Conservation (phyloP, 78 protist genomes). For the Bodo saltans region DNA sequence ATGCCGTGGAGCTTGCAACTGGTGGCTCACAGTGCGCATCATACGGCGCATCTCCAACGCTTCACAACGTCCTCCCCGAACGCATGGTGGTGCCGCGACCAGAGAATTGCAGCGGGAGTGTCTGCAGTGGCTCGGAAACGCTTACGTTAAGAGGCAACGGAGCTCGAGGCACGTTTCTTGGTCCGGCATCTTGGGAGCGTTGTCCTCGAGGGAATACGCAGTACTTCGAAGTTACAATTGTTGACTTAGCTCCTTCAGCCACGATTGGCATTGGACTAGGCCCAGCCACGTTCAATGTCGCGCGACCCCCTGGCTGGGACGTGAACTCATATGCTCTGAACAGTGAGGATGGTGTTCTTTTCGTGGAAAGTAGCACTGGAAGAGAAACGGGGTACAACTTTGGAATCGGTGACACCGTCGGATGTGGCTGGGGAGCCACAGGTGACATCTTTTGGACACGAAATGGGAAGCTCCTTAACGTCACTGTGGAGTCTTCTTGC, state of each 20-base stretch:
- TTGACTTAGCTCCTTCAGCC: background rate
- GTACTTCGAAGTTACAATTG: conserved; percentile 16
- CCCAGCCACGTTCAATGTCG: background rate
- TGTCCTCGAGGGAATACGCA: no score
- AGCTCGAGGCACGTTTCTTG: background rate
- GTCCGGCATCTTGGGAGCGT: background rate
- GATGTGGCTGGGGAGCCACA: conserved; percentile 18
- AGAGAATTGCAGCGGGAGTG: no score
- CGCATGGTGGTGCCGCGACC: no score
- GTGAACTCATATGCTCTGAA: background rate
- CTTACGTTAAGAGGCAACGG: background rate
- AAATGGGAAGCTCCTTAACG: background rate
- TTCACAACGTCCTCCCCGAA: no score
- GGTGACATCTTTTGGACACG: background rate
- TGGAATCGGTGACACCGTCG: conserved; percentile 4
- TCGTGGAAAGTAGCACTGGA: background rate
- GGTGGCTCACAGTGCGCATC: no score
- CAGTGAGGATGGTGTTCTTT: conserved; percentile 19
- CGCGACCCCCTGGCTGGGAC: conserved; percentile 20
- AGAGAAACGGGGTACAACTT: background rate
- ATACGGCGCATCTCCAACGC: background rate
- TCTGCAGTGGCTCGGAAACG: background rate
- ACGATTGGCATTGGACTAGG: conserved; percentile 1
- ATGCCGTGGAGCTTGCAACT: background rate
- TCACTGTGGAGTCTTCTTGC: background rate